Evolutionary conservation across 352 stramenopile species (phyloP).

Genomic region (Phytophthora gonapodyides): DNA sequence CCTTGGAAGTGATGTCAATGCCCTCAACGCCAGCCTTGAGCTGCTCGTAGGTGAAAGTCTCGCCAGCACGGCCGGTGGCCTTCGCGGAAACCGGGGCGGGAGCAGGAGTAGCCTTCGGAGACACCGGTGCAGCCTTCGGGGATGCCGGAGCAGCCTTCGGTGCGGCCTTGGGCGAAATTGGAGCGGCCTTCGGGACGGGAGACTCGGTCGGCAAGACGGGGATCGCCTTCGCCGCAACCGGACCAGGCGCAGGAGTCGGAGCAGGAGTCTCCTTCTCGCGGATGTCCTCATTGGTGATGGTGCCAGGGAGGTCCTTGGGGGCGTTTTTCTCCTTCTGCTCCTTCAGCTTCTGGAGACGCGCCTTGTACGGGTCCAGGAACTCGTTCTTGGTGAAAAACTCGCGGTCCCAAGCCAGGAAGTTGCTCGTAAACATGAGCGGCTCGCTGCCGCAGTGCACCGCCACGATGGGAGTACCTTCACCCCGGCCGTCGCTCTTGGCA

Average conservation of each 20-base stretch:
- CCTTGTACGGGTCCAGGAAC: conserved; percentile 92
- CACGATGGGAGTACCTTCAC: conserved; percentile 82
- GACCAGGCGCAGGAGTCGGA: conserved; percentile 19
- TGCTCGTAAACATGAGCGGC: conserved; percentile 89
- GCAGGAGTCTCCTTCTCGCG: conserved; percentile 31
- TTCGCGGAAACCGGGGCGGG: conserved; percentile 31
- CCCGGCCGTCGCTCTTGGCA: conserved; percentile 81
- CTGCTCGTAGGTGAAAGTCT: conserved; percentile 69
- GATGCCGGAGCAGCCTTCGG: conserved; percentile 20
- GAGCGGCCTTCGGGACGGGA: conserved; percentile 11
- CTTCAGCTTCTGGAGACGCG: conserved; percentile 77
- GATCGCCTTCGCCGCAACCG: conserved; percentile 6
- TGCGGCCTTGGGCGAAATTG: conserved; percentile 22
- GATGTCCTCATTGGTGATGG: conserved; percentile 58
- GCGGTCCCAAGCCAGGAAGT: conserved; percentile 91
- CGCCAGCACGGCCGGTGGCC: conserved; percentile 33
- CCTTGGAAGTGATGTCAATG: conserved; percentile 76
- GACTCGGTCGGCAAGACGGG: conserved; percentile 34
- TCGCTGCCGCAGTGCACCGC: conserved; percentile 81
- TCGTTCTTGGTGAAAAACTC: conserved; percentile 80
- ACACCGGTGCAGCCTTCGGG: conserved; percentile 15
- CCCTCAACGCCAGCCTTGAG: conserved; percentile 74
- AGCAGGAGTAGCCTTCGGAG: conserved; percentile 7
- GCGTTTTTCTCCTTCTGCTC: conserved; percentile 78
- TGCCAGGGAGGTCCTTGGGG: conserved; percentile 58